phyloP scores from a whole-genome alignment of 73 alveolate genomes.

The Paramecium primaurelia region DNA sequence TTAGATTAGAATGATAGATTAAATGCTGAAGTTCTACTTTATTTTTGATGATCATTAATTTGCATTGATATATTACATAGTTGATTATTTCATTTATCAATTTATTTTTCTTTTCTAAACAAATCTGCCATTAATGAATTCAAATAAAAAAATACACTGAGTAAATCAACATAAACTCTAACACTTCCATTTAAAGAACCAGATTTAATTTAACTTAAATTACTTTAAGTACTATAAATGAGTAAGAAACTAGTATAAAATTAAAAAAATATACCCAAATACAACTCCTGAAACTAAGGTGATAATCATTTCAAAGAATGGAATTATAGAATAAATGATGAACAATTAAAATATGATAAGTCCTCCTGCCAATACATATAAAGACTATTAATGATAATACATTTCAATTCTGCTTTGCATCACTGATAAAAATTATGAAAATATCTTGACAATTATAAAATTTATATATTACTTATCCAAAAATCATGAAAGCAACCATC shows the following conservation, averaged over 20 bases:
- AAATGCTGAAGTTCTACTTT: background rate
- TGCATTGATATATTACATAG: background rate
- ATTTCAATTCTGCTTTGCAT: background rate
- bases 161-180: background rate
- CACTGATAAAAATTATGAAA: background rate
- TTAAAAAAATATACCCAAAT: background rate
- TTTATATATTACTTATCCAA: background rate
- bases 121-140: background rate
- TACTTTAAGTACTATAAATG: background rate
- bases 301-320: conserved; percentile 7
- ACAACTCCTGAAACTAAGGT: conserved; percentile 8
- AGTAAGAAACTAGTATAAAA: background rate
- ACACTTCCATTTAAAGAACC: background rate
- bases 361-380: conserved; percentile 23
- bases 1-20: background rate
- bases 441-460: background rate
- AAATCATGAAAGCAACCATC: conserved; percentile 26
- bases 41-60: background rate
- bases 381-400: background rate
- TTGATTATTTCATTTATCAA: background rate
- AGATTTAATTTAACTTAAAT: background rate
- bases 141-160: background rate
- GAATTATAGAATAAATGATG: background rate
- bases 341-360: background rate
- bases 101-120: background rate